phyloP scores from a whole-genome alignment of 768 basidiomycete species.

The Rhizopogon roseolus region DNA sequence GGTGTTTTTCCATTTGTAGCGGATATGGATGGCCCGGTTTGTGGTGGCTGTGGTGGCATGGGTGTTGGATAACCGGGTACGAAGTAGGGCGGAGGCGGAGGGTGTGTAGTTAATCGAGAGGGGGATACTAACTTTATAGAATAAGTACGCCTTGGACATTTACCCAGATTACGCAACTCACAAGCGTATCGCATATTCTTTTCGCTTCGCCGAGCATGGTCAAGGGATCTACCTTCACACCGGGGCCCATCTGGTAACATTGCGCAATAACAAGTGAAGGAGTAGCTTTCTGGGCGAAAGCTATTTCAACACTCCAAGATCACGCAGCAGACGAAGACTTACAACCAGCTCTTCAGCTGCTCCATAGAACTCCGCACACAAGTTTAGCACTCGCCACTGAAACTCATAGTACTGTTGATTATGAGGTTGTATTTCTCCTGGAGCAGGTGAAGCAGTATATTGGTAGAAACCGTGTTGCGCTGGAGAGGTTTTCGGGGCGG shows the following conservation, averaged over 20 bases:
- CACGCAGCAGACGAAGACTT: constrained; percentile 27
- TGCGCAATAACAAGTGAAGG: constrained; percentile 73
- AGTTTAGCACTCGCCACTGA: constrained; percentile 77
- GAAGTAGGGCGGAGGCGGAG: constrained; percentile 55
- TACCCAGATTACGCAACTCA: constrained; percentile 26
- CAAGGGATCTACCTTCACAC: constrained; percentile 67
- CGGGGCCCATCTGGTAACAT: constrained; percentile 72
- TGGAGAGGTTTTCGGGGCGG: constrained; percentile 24
- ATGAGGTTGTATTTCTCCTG: constrained; percentile 50
- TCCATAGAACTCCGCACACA: constrained; percentile 83
- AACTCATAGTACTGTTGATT: constrained; percentile 83
- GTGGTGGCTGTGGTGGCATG: constrained; percentile 20
- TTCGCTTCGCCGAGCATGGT: constrained; percentile 74
- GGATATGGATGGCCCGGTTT: constrained; percentile 30
- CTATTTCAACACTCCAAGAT: constrained; percentile 6
- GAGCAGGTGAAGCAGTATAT: constrained; percentile 34
- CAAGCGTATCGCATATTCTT: constrained; percentile 71
- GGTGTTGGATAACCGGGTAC: constrained; percentile 35
- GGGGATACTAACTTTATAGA: constrained; percentile 64
- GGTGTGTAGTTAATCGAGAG: constrained; percentile 58
- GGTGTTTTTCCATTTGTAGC: constrained; percentile 28
- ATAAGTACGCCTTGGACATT: not conserved
- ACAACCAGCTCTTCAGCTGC: constrained; percentile 83
- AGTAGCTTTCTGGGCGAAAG: constrained; percentile 40
- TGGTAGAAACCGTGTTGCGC: constrained; percentile 41